A percentile compares a stretch with the other conserved stretches of the same genome.
phyloP scores from a whole-genome alignment of 2,329 filamentous ascomycete genomes.

The Fusarium pseudonygamai region DNA sequence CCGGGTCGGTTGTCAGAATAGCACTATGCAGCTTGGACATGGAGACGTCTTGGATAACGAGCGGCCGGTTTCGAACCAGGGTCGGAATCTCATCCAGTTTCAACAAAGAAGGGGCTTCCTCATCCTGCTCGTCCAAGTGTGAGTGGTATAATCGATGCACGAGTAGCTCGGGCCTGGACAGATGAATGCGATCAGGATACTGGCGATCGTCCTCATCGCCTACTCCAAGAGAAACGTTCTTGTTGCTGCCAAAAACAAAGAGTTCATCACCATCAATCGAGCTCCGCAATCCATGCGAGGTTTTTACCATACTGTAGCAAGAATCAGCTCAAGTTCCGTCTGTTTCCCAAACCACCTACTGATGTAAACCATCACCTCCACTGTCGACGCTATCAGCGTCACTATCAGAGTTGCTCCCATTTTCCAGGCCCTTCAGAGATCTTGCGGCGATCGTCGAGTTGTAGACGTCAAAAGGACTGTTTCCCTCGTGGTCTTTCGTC shows the following conservation, averaged over 20 bases:
- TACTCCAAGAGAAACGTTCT: conserved; percentile 90
- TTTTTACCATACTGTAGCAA: conserved; percentile 32
- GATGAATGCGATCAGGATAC: conserved; percentile 83
- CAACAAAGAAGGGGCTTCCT: conserved; percentile 41
- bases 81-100: conserved; percentile 70
- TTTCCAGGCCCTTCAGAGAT: conserved; percentile 64
- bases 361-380: conserved; percentile 37
- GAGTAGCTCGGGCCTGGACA: conserved; percentile 81
- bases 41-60: conserved; percentile 81
- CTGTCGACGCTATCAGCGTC: conserved; percentile 66
- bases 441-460: conserved; percentile 84
- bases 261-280: conserved; percentile 76
- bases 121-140: conserved; percentile 62
- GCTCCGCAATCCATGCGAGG: conserved; percentile 24
- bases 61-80: conserved; percentile 74
- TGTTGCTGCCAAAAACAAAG: conserved; percentile 95
- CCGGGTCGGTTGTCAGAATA: conserved; percentile 84
- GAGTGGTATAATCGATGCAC: conserved; percentile 78
- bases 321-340: conserved; percentile 24
- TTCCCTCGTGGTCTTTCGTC: conserved; percentile 94
- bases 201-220: conserved; percentile 97
- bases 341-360: conserved; percentile 40
- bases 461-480: conserved; percentile 94
- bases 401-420: conserved; percentile 59
- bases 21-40: conserved; percentile 94